Evolutionary conservation across 495 filamentous ascomycete species (phyloP).

Genomic region (Tuber borchii): DNA sequence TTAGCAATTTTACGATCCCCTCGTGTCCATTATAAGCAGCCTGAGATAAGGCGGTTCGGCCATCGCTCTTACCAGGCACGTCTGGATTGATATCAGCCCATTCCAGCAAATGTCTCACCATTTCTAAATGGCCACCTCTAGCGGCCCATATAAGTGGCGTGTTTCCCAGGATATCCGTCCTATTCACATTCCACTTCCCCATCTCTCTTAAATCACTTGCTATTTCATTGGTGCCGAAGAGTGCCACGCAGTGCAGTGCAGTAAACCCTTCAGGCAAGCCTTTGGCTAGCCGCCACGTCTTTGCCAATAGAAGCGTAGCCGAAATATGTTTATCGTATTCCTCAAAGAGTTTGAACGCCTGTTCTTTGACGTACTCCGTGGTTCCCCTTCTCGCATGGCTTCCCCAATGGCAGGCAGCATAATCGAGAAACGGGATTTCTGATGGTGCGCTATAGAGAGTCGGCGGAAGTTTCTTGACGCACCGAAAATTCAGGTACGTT

Average conservation of each 20-base stretch:
- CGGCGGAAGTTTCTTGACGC: not conserved
- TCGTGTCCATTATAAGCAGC: conserved; percentile 14
- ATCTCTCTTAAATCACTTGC: not conserved
- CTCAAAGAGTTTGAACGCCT: not conserved
- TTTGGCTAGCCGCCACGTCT: not conserved
- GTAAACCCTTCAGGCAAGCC: not conserved
- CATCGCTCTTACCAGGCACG: not conserved
- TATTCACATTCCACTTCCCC: not conserved
- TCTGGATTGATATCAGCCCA: not conserved
- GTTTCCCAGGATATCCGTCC: not conserved
- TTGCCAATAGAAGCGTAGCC: not conserved
- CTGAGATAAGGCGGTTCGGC: conserved; percentile 10
- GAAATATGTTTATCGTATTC: not conserved
- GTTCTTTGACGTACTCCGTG: not conserved
- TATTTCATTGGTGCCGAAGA: not conserved
- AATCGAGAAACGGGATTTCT: not conserved
- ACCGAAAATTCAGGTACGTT: not conserved
- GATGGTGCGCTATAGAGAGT: not conserved
- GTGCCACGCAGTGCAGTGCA: not conserved
- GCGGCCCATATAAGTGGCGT: not conserved
- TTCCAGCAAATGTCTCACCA: conserved; percentile 4
- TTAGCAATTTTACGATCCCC: conserved; percentile 13
- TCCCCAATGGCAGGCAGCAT: conserved; percentile 1
- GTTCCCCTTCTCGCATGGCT: not conserved
- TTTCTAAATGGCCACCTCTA: conserved; percentile 3